A percentile compares a stretch with the other conserved stretches of the same genome.
Evolutionary conservation across 2,329 filamentous ascomycete genomes (phyloP).

Genomic region (Verticillium dahliae): DNA sequence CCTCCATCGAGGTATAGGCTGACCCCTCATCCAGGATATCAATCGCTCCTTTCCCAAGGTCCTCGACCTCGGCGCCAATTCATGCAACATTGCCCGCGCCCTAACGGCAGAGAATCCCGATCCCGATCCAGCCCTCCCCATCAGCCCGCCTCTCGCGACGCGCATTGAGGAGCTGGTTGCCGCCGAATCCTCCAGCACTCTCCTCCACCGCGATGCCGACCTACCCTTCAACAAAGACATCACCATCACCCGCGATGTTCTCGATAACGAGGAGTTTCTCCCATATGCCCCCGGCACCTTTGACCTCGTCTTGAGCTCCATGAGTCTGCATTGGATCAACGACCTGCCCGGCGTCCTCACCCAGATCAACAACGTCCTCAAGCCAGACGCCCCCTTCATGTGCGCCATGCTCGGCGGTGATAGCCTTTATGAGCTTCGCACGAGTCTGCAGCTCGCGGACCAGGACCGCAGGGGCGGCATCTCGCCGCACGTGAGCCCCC

Average conservation of each 20-base stretch:
- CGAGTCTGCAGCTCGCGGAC: constrained; percentile 87
- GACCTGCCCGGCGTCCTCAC: constrained; percentile 80
- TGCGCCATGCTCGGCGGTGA: constrained; percentile 96
- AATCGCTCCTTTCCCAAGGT: constrained; percentile 79
- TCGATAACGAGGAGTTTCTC: constrained; percentile 71
- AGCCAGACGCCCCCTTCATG: constrained; percentile 86
- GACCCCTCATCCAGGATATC: constrained; percentile 61
- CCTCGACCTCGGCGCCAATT: constrained; percentile 90
- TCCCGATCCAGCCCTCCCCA: constrained; percentile 46
- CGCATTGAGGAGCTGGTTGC: constrained; percentile 71
- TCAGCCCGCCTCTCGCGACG: constrained; percentile 59
- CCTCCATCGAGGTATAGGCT: not conserved
- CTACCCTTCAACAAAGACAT: constrained; percentile 69
- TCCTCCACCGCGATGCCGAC: constrained; percentile 75
- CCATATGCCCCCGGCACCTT: constrained; percentile 73
- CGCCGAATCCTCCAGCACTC: constrained; percentile 69
- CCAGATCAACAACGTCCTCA: constrained; percentile 80
- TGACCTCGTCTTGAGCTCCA: constrained; percentile 81
- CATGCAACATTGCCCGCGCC: constrained; percentile 85
- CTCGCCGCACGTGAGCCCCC: constrained; percentile 79
- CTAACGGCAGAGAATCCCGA: constrained; percentile 66
- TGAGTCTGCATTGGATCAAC: constrained; percentile 96
- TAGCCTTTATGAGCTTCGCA: constrained; percentile 86
- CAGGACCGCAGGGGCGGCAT: constrained; percentile 87
- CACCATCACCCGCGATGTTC: constrained; percentile 65